Evolutionary conservation across 1,139 yeast genomes (phyloP).

Genomic region (Lodderomyces metapsilosis): DNA sequence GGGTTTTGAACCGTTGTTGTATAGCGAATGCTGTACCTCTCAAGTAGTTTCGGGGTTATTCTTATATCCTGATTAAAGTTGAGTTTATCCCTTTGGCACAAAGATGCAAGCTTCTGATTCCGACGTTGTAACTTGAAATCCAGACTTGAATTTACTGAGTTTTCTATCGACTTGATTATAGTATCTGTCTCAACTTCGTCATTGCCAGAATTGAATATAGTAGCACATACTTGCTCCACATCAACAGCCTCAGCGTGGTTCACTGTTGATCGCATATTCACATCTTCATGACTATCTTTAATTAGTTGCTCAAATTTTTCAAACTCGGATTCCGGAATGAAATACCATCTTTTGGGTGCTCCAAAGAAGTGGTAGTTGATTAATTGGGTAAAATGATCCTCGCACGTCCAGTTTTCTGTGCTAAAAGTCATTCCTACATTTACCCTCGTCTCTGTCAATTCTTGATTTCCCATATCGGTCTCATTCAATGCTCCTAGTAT

Average conservation of each 20-base stretch:
- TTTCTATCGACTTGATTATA: slow-evolving; percentile 29
- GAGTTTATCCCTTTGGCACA: slow-evolving; percentile 17
- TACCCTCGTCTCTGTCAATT: slow-evolving; percentile 29
- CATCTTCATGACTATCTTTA: too few relatives aligned
- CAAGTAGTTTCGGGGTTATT: slow-evolving; percentile 50
- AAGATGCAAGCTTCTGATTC: slow-evolving; percentile 24
- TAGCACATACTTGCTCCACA: slow-evolving; percentile 17
- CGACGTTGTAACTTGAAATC: slow-evolving; percentile 26
- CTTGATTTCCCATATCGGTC: slow-evolving; percentile 41
- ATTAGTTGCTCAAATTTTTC: slow-evolving; percentile 56
- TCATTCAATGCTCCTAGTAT: slow-evolving; percentile 40
- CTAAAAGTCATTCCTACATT: slow-evolving; percentile 65
- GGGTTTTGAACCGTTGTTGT: slow-evolving; percentile 52
- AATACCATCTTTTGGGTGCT: slow-evolving; percentile 73
- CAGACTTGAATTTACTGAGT: slow-evolving; percentile 25
- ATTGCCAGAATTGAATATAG: background rate
- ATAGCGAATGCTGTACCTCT: slow-evolving; percentile 45
- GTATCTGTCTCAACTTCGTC: slow-evolving; percentile 26
- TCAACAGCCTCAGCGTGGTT: slow-evolving; percentile 19
- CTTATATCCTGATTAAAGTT: slow-evolving; percentile 38
- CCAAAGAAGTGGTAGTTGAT: slow-evolving; percentile 72
- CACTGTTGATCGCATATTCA: slow-evolving; percentile 18
- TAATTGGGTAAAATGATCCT: slow-evolving; percentile 71
- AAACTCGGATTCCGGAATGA: slow-evolving; percentile 69
- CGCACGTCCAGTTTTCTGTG: slow-evolving; percentile 70